These are phyloP conservation scores for Durusdinium trenchii DNA, from an alignment of 73 alveolate species.

Conservation along the genomic window DNA sequence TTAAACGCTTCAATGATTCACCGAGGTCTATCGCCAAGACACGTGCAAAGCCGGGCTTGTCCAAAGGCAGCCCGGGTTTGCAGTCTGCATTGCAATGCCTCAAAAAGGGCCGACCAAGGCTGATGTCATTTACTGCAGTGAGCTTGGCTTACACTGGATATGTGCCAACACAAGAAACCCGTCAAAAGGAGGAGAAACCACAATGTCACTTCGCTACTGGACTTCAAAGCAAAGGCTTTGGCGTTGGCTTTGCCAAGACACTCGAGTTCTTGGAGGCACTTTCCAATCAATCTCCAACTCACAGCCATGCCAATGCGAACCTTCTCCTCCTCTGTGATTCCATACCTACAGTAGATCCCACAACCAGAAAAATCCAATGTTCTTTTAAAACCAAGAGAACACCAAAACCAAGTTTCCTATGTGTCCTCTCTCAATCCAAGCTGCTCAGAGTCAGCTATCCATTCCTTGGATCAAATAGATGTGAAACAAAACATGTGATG, in stretches of 20 bases:
- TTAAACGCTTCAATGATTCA: too few relatives aligned
- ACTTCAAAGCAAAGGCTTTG: not conserved
- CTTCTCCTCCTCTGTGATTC: slow-evolving; percentile 73
- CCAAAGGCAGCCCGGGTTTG: slow-evolving; percentile 12
- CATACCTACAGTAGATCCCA: not conserved
- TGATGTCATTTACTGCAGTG: too few relatives aligned
- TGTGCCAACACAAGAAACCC: too few relatives aligned
- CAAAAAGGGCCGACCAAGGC: not conserved
- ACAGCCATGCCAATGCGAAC: slow-evolving; percentile 48
- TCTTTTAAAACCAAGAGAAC: too few relatives aligned
- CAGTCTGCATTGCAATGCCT: slow-evolving; percentile 34
- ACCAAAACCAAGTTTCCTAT: not conserved
- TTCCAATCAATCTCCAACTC: slow-evolving; percentile 54
- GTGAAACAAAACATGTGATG: not conserved
- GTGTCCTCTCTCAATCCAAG: not conserved
- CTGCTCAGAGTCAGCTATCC: slow-evolving; percentile 57
- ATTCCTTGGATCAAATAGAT: not conserved
- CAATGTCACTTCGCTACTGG: not conserved
- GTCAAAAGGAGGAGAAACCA: not conserved
- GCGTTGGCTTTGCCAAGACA: not conserved
- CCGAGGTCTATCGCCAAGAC: too few relatives aligned
- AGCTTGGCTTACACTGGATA: too few relatives aligned
- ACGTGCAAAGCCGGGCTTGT: slow-evolving; percentile 67
- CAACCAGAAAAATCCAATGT: too few relatives aligned
- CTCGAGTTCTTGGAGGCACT: slow-evolving; percentile 65